A percentile compares a stretch with the other conserved stretches of the same genome.
These are phyloP conservation scores for Xylariaceae sp. DNA, from an alignment of 2,329 filamentous ascomycete genomes.

Conservation along the genomic window DNA sequence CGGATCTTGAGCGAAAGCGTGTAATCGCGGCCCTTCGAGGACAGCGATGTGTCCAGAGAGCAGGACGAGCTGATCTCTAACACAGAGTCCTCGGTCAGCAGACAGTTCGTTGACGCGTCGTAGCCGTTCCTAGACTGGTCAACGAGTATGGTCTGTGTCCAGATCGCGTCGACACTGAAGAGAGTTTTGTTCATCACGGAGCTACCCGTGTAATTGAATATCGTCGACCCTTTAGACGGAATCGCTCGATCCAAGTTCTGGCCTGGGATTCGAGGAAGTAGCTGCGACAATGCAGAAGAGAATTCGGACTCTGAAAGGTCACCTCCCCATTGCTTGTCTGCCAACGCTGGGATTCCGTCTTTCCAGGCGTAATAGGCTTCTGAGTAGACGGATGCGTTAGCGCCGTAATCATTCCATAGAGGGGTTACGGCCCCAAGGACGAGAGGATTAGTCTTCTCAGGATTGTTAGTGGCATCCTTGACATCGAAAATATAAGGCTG, in stretches of 20 bases:
- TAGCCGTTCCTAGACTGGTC: constrained; percentile 46
- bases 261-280: constrained; percentile 46
- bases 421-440: constrained; percentile 53
- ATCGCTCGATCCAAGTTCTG: constrained; percentile 54
- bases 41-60: constrained; percentile 48
- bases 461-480: constrained; percentile 51
- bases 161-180: constrained; percentile 6
- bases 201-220: constrained; percentile 38
- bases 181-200: background rate
- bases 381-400: constrained; percentile 52
- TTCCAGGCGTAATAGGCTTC: constrained; percentile 56
- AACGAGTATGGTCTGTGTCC: constrained; percentile 24
- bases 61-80: constrained; percentile 43
- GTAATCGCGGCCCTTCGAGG: constrained; percentile 60
- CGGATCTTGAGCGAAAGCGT: constrained; percentile 51
- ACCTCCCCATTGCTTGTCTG: constrained; percentile 57
- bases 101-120: constrained; percentile 44
- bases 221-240: constrained; percentile 38
- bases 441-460: constrained; percentile 40
- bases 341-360: constrained; percentile 53
- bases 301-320: constrained; percentile 46
- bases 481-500: constrained; percentile 54
- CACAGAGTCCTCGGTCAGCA: constrained; percentile 28
- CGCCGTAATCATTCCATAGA: constrained; percentile 59
- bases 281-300: constrained; percentile 38